Percentiles rank a stretch among this genome's conserved stretches.
phyloP scores from a whole-genome alignment of 2,329 filamentous ascomycete genomes.

The Neonectria ditissima region DNA sequence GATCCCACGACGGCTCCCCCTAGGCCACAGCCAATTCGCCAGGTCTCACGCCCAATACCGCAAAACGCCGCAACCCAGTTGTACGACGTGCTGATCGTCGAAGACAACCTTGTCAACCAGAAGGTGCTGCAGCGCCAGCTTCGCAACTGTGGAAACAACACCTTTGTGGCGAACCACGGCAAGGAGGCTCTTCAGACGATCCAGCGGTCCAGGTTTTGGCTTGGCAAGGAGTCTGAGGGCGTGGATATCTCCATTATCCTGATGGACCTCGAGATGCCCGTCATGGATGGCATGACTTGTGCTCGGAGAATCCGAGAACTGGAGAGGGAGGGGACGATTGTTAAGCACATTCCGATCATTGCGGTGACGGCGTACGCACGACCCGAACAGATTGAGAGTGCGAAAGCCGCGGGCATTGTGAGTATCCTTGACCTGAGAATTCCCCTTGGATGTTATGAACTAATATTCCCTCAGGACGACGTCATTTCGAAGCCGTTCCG shows the following conservation, averaged over 20 bases:
- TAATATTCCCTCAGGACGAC: slow-evolving; percentile 66
- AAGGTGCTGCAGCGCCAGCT: slow-evolving; percentile 72
- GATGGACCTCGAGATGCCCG: slow-evolving; percentile 87
- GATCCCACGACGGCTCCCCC: slow-evolving; percentile 33
- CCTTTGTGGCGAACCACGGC: slow-evolving; percentile 73
- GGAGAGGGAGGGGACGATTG: slow-evolving; percentile 71
- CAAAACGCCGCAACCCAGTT: slow-evolving; percentile 45
- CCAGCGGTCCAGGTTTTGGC: slow-evolving; percentile 68
- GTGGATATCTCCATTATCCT: slow-evolving; percentile 74
- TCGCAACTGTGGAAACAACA: slow-evolving; percentile 69
- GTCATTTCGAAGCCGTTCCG: slow-evolving; percentile 85
- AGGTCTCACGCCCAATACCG: slow-evolving; percentile 25
- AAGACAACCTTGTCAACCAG: slow-evolving; percentile 77
- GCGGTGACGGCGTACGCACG: slow-evolving; percentile 87
- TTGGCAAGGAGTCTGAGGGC: slow-evolving; percentile 58
- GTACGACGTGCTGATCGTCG: slow-evolving; percentile 72
- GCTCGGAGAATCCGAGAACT: slow-evolving; percentile 76
- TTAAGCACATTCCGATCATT: slow-evolving; percentile 79
- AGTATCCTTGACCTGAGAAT: slow-evolving; percentile 48
- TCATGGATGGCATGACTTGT: slow-evolving; percentile 85
- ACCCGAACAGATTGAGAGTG: slow-evolving; percentile 77
- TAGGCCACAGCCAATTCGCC: slow-evolving; percentile 35
- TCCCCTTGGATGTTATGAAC: neutral
- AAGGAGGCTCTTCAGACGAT: slow-evolving; percentile 71
- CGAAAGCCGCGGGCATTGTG: slow-evolving; percentile 79